A percentile compares a stretch with the other conserved stretches of the same genome.
phyloP scores from a whole-genome alignment of 257 asterid species.

The Thymus quinquecostatus region DNA sequence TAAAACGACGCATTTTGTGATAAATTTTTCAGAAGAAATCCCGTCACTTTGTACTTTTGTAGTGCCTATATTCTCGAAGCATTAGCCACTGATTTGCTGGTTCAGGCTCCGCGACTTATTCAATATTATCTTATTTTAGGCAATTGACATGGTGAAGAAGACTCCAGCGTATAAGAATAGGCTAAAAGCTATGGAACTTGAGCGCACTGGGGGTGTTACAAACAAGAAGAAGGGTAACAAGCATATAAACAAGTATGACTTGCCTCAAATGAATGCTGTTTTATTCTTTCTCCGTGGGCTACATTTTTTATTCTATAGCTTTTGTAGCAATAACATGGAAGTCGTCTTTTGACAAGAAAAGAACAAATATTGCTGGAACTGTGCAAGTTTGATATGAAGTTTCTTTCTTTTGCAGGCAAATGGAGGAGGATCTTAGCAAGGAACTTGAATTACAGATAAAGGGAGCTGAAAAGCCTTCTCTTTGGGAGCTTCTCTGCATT shows the following conservation, averaged over 20 bases:
- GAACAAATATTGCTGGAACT: background rate
- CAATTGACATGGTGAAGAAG: constrained; percentile 93
- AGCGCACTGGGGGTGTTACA: constrained; percentile 84
- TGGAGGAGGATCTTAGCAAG: constrained; percentile 82
- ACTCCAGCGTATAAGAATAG: constrained; percentile 94
- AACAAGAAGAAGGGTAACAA: constrained; percentile 81
- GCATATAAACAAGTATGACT: constrained; percentile 71
- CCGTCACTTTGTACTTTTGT: background rate
- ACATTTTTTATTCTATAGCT: background rate
- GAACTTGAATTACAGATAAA: constrained; percentile 93
- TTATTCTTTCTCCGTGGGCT: constrained; percentile 2
- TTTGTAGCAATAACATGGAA: constrained; percentile 21
- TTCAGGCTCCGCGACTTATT: constrained; percentile 26
- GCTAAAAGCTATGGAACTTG: constrained; percentile 91
- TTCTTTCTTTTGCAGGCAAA: constrained; percentile 50
- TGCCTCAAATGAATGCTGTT: constrained; percentile 18
- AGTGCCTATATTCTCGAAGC: constrained; percentile 21
- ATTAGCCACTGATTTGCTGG: constrained; percentile 15
- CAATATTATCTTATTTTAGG: constrained; percentile 54
- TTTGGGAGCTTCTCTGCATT: constrained; percentile 82
- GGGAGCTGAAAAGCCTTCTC: constrained; percentile 91
- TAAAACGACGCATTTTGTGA: constrained; percentile 2
- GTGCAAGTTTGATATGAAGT: constrained; percentile 21
- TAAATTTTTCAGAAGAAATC: constrained; percentile 15
- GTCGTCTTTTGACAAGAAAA: background rate